Percentiles rank a stretch among this genome's conserved stretches.
phyloP scores from a whole-genome alignment of 139 green algal genomes.

The Tetradesmus obliquus region DNA sequence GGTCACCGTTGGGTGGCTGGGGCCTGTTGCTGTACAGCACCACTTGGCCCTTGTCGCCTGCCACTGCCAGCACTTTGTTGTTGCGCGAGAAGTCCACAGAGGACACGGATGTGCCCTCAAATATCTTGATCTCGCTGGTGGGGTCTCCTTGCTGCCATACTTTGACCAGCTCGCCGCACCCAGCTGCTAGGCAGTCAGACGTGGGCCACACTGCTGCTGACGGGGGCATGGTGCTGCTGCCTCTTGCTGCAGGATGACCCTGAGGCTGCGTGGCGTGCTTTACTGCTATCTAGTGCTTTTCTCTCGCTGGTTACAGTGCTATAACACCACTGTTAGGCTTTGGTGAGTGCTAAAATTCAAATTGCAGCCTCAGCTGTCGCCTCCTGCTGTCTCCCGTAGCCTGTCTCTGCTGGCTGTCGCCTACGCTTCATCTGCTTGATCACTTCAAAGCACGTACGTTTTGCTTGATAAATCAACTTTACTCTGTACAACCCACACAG shows the following conservation, averaged over 20 bases:
- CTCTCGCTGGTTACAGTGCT: no score
- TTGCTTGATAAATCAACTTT: no score
- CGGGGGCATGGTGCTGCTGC: conserved; percentile 60
- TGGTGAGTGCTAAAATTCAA: neutral
- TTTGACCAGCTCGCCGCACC: conserved; percentile 37
- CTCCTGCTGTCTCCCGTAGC: neutral
- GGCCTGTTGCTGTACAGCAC: conserved; percentile 18
- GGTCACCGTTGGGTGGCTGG: neutral
- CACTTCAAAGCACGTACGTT: no score
- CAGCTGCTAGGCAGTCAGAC: conserved; percentile 38
- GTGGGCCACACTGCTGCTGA: conserved; percentile 11
- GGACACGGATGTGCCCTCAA: conserved; percentile 34
- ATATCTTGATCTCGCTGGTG: conserved; percentile 7
- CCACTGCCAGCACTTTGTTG: conserved; percentile 47
- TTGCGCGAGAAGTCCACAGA: conserved; percentile 32
- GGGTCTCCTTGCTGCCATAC: conserved; percentile 12
- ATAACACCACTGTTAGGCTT: neutral
- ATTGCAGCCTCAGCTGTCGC: neutral
- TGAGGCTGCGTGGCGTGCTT: no score
- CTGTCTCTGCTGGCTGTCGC: neutral
- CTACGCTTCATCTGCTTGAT: neutral
- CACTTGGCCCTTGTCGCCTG: conserved; percentile 41
- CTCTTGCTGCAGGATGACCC: conserved; percentile 49
- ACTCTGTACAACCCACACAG: no score
- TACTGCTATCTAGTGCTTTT: no score